Percentiles rank a stretch among this genome's conserved stretches.
These are phyloP conservation scores for Candida silvicultrix DNA, from an alignment of 805 yeast species.

Conservation along the genomic window DNA sequence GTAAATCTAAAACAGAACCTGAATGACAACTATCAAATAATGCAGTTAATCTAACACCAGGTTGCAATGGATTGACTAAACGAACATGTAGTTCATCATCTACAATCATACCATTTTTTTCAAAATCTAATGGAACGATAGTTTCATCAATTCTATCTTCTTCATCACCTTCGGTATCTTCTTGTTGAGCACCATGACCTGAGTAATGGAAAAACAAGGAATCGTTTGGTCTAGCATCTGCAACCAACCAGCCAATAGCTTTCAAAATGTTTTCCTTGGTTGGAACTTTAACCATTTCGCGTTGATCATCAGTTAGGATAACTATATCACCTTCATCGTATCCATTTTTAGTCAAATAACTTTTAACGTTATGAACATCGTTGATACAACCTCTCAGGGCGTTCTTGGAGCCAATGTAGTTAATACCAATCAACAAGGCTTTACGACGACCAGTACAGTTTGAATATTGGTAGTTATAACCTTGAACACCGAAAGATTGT, in stretches of 20 bases:
- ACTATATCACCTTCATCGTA: constrained; percentile 52
- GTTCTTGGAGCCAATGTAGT: constrained; percentile 60
- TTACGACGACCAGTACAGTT: constrained; percentile 67
- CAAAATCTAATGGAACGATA: constrained; percentile 69
- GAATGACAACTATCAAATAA: constrained; percentile 84
- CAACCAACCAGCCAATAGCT: constrained; percentile 80
- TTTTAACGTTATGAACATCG: constrained; percentile 49
- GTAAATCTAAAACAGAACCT: constrained; percentile 77
- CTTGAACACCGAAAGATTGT: constrained; percentile 15
- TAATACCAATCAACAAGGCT: constrained; percentile 74
- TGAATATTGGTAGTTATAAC: constrained; percentile 48
- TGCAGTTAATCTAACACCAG: constrained; percentile 75
- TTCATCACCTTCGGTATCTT: constrained; percentile 69
- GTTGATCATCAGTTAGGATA: constrained; percentile 51
- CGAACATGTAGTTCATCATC: constrained; percentile 73
- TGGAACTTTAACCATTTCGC: constrained; percentile 46
- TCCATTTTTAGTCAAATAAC: constrained; percentile 38
- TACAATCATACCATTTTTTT: constrained; percentile 56
- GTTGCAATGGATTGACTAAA: constrained; percentile 61
- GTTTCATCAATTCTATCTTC: constrained; percentile 69
- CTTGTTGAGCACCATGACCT: constrained; percentile 79
- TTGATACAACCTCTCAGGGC: constrained; percentile 75
- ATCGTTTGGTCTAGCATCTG: constrained; percentile 69
- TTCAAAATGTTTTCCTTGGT: constrained; percentile 62
- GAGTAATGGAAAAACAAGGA: constrained; percentile 77